Evolutionary conservation across 352 stramenopile species (phyloP), one percentile per base, ranked within the genome.

Genomic region (Phytopythium mirpurense): DNA sequence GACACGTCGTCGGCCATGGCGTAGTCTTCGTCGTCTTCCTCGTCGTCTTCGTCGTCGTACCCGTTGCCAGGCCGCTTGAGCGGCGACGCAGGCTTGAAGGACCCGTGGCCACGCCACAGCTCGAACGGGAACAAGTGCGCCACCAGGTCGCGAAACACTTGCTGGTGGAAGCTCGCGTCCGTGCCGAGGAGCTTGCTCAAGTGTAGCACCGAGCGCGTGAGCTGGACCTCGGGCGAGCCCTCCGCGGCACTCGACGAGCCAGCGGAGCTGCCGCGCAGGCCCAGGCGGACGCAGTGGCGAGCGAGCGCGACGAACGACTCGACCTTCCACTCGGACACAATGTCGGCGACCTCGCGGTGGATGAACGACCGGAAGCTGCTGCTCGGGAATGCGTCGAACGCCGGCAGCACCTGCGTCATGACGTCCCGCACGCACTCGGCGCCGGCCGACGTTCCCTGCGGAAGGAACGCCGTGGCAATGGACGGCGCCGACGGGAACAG

Each of bases 291-390:
- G 19, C 72, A 88, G 38, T 88, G 79, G 24, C 73, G 70, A 15
- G 79, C 77, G 2, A 88, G 58, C 11, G 68, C 68, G n/a, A 87
- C 70, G 14, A 87, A 80, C 12, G 79, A 90, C 60, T 87, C 74
- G 0, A 84, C 72, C 37, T 88, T 83, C 70, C 70, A 86, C 29
- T 83, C 74, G 0, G 73, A 72, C 18, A 65, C 45, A 15, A 74
- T 71, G 65, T 84, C 70, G 0, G 72, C 59, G 16, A 88, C 68
- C 50, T 87, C 76, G n/a, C 74, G 73, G 31, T 87, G 65, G 18
- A 88, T 69, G 24, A 78, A 78, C 15, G 72, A 71, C 49, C 83
- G 76, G 43, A 88, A 86, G 32, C 59, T 71, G 38, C 66, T 59
- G 43, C 74, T 88, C 0, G 77, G 65, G 59, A 90, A 88, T 0